Percentiles rank a stretch among this genome's conserved stretches.
These are phyloP conservation scores for Termitomyces sp. DNA, from an alignment of 768 basidiomycete genomes.

Conservation along the genomic window DNA sequence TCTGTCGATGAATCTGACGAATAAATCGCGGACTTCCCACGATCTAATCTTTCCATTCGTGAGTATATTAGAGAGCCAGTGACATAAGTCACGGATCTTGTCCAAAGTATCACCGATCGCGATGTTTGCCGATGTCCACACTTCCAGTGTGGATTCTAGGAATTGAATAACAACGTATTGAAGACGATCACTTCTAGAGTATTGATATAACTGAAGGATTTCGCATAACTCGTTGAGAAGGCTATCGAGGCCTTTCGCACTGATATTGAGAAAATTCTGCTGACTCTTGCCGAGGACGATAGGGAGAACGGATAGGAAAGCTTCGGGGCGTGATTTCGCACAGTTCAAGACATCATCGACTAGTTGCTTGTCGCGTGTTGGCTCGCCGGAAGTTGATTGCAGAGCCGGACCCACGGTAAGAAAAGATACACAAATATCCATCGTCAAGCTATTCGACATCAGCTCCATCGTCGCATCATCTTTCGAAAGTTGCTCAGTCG, in stretches of 20 bases:
- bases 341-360: slow-evolving; percentile 45
- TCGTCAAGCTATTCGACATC: slow-evolving; percentile 26
- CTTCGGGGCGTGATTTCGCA: slow-evolving; percentile 34
- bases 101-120: slow-evolving; percentile 30
- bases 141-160: slow-evolving; percentile 54
- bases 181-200: slow-evolving; percentile 45
- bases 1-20: slow-evolving; percentile 58
- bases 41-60: slow-evolving; percentile 36
- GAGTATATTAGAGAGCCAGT: slow-evolving; percentile 47
- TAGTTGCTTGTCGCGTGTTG: slow-evolving; percentile 58
- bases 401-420: slow-evolving; percentile 59
- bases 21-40: slow-evolving; percentile 64
- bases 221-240: slow-evolving; percentile 50
- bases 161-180: slow-evolving; percentile 53
- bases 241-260: slow-evolving; percentile 38
- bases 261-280: slow-evolving; percentile 50
- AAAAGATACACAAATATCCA: slow-evolving; percentile 52
- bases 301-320: slow-evolving; percentile 54
- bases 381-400: slow-evolving; percentile 51
- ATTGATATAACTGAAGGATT: slow-evolving; percentile 49
- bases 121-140: slow-evolving; percentile 43
- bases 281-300: slow-evolving; percentile 50
- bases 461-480: slow-evolving; percentile 21
- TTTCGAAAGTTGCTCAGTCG: slow-evolving; percentile 21
- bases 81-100: slow-evolving; percentile 42